Base-by-base conservation (phyloP, 2,329 filamentous ascomycete genomes). In the Pseudocercospora macadamiae region DNA sequence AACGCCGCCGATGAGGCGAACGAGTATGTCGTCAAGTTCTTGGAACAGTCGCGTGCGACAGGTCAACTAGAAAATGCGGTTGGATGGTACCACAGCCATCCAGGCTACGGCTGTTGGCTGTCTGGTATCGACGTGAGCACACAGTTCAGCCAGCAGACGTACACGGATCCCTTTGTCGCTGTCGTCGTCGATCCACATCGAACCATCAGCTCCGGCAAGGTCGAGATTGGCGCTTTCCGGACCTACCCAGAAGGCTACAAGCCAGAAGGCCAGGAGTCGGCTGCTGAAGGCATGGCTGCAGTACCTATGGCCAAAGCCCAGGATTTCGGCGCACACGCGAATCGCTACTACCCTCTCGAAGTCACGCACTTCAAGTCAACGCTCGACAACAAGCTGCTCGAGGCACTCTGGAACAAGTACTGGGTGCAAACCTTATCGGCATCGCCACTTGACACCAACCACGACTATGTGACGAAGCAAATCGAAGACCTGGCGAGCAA, bases 71-170 rank as follows among this genome's bases (percentile, higher is more conserved):
- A 99, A 77, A 97, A 99, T 74, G 90, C 91, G 0, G 89, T 99
- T 14, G 95, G 95, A 16, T 99, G 95, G 95, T 99, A 99, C 76
- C 95, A 99, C 77, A 93, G 89, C 67, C 95, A 99, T 74, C 95
- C 95, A 0, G 95, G 95, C 23, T 99, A 99, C 74, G 95, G 95
- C 44, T 99, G 95, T 81, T 99, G 95, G 95, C 83, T 99, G 23
- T 93, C 89, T 34, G 95, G 95, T 58, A 97, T 99, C 75, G 95
- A 99, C 73, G 95, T 99, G 53, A 83, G 83, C 55, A 99, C 95
- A 2, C 89, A 99, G 75, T 82, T 84, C 66, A 87, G 89, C 70
- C 92, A 97, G 77, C 95, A 99, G 77, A 80, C 83, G 64, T 93
- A 88, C 75, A 86, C 88, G 57, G 95, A 97, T 69, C 95, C 95